phyloP scores from a whole-genome alignment of 177 flowering plant genomes.

The Vitis hybrid region DNA sequence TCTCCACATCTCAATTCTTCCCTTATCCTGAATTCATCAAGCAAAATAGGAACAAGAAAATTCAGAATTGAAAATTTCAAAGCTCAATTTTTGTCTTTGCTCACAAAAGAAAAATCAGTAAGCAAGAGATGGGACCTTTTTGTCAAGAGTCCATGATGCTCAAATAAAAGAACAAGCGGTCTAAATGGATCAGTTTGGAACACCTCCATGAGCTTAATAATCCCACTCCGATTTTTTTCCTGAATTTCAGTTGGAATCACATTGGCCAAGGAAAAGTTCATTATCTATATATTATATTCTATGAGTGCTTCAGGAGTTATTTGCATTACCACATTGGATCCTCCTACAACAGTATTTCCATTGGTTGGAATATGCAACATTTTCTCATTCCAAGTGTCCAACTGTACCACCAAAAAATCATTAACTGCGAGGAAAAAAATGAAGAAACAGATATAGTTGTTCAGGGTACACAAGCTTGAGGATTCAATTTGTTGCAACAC shows the following conservation, averaged over 20 bases:
- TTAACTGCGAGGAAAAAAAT: constrained; percentile 6
- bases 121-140: constrained; percentile 44
- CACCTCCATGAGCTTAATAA: constrained; percentile 12
- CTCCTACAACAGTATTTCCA: constrained; percentile 17
- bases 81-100: neutral
- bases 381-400: constrained; percentile 79
- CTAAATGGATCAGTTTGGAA: constrained; percentile 55
- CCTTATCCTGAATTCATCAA: constrained; percentile 44
- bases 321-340: constrained; percentile 16
- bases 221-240: constrained; percentile 23
- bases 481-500: neutral
- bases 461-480: neutral
- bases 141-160: constrained; percentile 59
- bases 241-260: constrained; percentile 24
- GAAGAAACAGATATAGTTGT: neutral
- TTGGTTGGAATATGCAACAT: constrained; percentile 29
- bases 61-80: neutral
- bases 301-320: neutral
- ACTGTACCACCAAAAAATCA: constrained; percentile 42
- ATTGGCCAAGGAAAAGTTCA: constrained; percentile 2
- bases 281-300: neutral
- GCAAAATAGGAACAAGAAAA: constrained; percentile 8
- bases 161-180: constrained; percentile 54
- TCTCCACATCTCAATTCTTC: constrained; percentile 69
- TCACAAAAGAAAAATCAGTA: neutral